Percentiles rank a stretch among this genome's conserved stretches.
phyloP scores from a whole-genome alignment of 192 early-diverging fungal genomes.

The Coemansia sp. region DNA sequence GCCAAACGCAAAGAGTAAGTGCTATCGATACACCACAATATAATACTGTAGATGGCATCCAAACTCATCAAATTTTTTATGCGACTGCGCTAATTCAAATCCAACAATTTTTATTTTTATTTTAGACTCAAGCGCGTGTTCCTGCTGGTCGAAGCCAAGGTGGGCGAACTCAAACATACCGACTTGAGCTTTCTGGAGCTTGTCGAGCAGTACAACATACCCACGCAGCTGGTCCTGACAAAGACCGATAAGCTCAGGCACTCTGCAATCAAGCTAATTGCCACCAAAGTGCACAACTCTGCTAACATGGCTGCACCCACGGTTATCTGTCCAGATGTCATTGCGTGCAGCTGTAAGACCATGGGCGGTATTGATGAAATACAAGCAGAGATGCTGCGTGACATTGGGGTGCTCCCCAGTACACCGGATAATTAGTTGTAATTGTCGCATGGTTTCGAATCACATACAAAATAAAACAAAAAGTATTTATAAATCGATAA shows the following conservation, averaged over 20 bases:
- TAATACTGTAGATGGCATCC: background rate
- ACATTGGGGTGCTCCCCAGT: background rate
- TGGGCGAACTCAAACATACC: conserved; percentile 47
- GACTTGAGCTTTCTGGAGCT: conserved; percentile 43
- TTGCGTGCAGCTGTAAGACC: conserved; percentile 32
- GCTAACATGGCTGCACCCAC: conserved; percentile 25
- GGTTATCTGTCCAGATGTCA: conserved; percentile 11
- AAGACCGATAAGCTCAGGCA: conserved; percentile 48
- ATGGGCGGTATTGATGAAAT: conserved; percentile 21
- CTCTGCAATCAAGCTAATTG: conserved; percentile 15
- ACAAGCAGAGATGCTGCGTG: conserved; percentile 37
- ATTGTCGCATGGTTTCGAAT: too few relatives aligned
- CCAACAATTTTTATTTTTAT: background rate
- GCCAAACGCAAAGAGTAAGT: conserved; percentile 32
- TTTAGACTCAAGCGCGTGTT: conserved; percentile 44
- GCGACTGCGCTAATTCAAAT: too few relatives aligned
- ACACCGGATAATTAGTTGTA: too few relatives aligned
- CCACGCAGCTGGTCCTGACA: conserved; percentile 40
- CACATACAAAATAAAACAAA: conserved; percentile 1
- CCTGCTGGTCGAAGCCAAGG: conserved; percentile 50
- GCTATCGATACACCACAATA: too few relatives aligned
- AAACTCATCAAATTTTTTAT: background rate
- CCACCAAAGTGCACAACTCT: background rate
- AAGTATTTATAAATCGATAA: background rate
- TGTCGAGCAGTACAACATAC: conserved; percentile 17